Evolutionary conservation across 75 land plant species (phyloP).

Genomic region (Sequoiadendron giganteum): DNA sequence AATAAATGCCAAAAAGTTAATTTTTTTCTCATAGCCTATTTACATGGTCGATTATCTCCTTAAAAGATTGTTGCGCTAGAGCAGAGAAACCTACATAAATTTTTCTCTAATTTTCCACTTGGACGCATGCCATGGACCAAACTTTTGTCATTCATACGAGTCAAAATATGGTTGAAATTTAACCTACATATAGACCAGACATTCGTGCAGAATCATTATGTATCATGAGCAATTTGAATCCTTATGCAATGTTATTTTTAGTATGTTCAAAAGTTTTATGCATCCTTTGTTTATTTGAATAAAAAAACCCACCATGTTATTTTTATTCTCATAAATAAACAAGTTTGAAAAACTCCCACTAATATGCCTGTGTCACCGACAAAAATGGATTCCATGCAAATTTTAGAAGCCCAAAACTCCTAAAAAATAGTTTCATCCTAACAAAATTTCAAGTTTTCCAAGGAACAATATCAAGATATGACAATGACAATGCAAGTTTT

Average conservation of each 20-base stretch:
- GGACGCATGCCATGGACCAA: background rate
- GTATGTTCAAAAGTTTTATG: background rate
- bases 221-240: background rate
- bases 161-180: background rate
- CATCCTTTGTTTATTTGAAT: background rate
- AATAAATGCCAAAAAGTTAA: too few relatives aligned
- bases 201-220: background rate
- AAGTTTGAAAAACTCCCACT: background rate
- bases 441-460: background rate
- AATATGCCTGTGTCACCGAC: background rate
- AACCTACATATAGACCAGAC: background rate
- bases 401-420: background rate
- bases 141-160: background rate
- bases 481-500: background rate
- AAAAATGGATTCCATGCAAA: background rate
- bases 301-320: background rate
- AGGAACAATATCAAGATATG: background rate
- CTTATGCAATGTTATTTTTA: background rate
- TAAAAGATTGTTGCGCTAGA: background rate
- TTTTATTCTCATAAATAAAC: background rate
- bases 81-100: background rate
- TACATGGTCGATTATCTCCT: background rate
- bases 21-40: background rate
- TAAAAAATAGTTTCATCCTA: background rate
- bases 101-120: background rate